Evolutionary conservation across 2,329 filamentous ascomycete genomes (phyloP), one percentile per base, ranked within the genome.

Genomic region (Penicillium fuscoglaucum): DNA sequence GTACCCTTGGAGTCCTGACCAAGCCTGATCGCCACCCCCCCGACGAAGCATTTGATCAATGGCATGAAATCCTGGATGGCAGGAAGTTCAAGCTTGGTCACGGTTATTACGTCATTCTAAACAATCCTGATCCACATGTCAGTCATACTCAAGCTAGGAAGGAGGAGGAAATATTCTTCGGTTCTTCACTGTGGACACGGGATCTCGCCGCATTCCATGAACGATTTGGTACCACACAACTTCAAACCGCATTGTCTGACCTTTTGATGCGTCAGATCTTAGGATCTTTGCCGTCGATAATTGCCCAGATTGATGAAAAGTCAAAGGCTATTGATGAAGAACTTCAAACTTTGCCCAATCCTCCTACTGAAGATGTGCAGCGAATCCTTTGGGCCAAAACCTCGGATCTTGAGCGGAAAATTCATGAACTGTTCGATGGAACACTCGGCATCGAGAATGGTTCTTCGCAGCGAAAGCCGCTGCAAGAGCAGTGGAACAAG

Each of bases 51-150:
- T 77, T 84, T 0, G 76, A 79, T 0, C 85, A 87, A 56, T 90
- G 89, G 83, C 70, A 84, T 0, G 76, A 82, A 0, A 87, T 92
- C 55, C 79, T 96, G 5, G 77, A 79, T 0, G 85, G 86, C 0
- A 70, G 83, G 2, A 82, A 83, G 2, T 90, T 90, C 59, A 68
- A 71, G 0, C 83, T 93, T 0, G 87, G 87, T 0, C 81, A 90
- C n/a, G 90, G 89, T 0, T 96, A 93, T 68, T 96, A 88, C 61
- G 85, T 90, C 9, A 90, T 93, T 0, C 90, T 88, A 0, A 79
- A 79, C 49, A 78, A 78, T n/a, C 74, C 83, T 0, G 70, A 82
- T 13, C 62, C 72, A 0, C 62, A 70, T 0, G 68, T 83, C 0
- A 76, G 76, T 1, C 80, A 86, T 55, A 54, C 66, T 0, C 65